phyloP scores from a whole-genome alignment of 2,329 filamentous ascomycete species.

The Thelonectria rubi region DNA sequence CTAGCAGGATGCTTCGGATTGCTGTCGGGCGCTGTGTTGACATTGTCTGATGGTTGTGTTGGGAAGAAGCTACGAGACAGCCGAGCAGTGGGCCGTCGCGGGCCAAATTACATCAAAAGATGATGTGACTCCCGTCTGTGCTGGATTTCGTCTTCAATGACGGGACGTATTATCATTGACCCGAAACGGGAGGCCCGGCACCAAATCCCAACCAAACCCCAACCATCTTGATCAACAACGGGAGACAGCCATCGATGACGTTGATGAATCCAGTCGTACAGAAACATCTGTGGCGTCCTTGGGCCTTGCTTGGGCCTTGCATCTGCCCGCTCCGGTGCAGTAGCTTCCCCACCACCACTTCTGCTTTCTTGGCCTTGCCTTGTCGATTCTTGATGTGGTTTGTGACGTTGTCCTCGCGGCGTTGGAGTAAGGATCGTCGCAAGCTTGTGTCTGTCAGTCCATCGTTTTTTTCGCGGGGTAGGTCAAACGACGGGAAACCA shows the following conservation, averaged over 20 bases:
- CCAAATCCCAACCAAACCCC: constrained; percentile 1
- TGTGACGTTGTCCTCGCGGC: constrained; percentile 10
- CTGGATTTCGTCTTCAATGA: too few relatives aligned
- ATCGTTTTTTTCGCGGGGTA: not conserved
- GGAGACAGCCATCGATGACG: constrained; percentile 15
- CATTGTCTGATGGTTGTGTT: too few relatives aligned
- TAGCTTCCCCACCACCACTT: constrained; percentile 11
- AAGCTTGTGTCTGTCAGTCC: not conserved
- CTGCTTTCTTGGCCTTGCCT: not conserved
- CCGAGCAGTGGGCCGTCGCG: too few relatives aligned
- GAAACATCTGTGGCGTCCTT: constrained; percentile 19
- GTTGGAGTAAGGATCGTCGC: constrained; percentile 12
- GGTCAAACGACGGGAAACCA: not conserved
- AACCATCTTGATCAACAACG: constrained; percentile 13
- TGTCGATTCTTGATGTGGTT: not conserved
- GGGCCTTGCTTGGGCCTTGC: constrained; percentile 19
- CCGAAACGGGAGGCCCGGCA: too few relatives aligned
- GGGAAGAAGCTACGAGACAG: too few relatives aligned
- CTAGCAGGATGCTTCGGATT: not conserved
- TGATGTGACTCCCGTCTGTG: too few relatives aligned
- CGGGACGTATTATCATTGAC: too few relatives aligned
- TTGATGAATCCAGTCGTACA: constrained; percentile 8
- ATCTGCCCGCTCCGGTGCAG: not conserved
- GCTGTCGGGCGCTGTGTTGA: too few relatives aligned
- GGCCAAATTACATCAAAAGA: too few relatives aligned